A percentile compares a stretch with the other conserved stretches of the same genome.
phyloP scores from a whole-genome alignment of 2,329 filamentous ascomycete genomes.

The Ceratocystis variospora region DNA sequence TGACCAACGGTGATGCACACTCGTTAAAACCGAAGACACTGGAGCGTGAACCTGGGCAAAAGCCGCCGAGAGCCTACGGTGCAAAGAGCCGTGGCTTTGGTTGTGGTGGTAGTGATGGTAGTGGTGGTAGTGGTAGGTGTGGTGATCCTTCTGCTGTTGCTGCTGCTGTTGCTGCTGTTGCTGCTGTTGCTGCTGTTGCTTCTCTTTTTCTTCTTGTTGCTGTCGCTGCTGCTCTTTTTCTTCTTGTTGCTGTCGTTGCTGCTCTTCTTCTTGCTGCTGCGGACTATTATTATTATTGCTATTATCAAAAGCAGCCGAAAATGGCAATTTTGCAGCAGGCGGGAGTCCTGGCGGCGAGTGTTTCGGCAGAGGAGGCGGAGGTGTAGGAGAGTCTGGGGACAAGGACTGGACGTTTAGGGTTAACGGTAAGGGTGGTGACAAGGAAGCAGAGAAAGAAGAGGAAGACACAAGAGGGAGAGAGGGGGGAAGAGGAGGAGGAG shows the following conservation, averaged over 20 bases:
- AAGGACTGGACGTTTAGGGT: neutral
- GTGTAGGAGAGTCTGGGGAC: neutral
- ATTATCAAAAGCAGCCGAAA: neutral
- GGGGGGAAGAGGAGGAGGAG: neutral
- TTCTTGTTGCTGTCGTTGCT: too few species aligned
- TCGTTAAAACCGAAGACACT: neutral
- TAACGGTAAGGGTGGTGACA: neutral
- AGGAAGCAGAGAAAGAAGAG: neutral
- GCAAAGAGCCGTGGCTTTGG: neutral
- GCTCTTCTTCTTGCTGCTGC: neutral
- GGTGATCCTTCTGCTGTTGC: too few species aligned
- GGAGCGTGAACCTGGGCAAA: neutral
- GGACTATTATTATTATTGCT: neutral
- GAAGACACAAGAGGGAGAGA: neutral
- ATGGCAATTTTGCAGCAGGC: neutral
- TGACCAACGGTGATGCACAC: conserved; percentile 1
- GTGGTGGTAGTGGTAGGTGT: too few species aligned
- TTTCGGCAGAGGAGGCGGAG: conserved; percentile 7
- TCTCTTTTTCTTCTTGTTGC: too few species aligned
- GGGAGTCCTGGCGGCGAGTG: neutral
- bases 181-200: too few species aligned
- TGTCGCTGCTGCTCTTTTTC: too few species aligned
- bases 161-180: too few species aligned
- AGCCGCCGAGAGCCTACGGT: neutral
- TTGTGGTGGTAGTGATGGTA: neutral